Evolutionary conservation across 2,329 filamentous ascomycete genomes (phyloP).

Genomic region (Coniella vitis): DNA sequence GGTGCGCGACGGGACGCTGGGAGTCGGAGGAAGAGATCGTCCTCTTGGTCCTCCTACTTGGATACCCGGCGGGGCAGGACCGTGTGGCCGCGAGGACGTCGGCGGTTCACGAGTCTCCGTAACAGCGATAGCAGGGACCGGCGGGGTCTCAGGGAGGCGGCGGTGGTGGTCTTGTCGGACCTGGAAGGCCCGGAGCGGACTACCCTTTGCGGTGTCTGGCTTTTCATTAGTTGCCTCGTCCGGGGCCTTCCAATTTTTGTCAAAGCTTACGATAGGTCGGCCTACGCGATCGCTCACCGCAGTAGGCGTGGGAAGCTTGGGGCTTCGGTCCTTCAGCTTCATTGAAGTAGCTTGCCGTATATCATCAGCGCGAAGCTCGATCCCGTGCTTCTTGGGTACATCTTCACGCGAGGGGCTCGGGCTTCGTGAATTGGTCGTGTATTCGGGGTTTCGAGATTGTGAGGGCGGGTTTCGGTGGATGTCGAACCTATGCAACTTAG

Average conservation of each 20-base stretch:
- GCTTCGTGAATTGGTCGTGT: conserved; percentile 58
- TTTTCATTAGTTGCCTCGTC: conserved; percentile 67
- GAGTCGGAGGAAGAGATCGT: conserved; percentile 31
- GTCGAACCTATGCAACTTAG: conserved; percentile 43
- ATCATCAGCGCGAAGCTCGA: conserved; percentile 80
- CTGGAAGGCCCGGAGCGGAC: conserved; percentile 17
- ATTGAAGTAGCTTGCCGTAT: conserved; percentile 88
- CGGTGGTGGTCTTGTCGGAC: conserved; percentile 23
- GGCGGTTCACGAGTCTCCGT: conserved; percentile 36
- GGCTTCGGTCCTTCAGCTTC: conserved; percentile 76
- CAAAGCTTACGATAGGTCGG: conserved; percentile 95
- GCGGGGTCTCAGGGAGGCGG: conserved; percentile 25
- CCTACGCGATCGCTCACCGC: conserved; percentile 86
- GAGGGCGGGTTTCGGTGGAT: conserved; percentile 79
- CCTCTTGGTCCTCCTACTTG: conserved; percentile 34
- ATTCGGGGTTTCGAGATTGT: conserved; percentile 74
- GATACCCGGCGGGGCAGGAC: conserved; percentile 35
- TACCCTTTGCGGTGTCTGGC: conserved; percentile 33
- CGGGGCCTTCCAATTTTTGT: conserved; percentile 72
- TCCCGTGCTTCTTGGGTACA: conserved; percentile 63
- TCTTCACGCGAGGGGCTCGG: conserved; percentile 29
- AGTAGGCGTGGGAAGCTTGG: conserved; percentile 79
- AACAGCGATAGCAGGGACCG: conserved; percentile 50
- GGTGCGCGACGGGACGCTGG: conserved; percentile 42
- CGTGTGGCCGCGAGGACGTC: conserved; percentile 29